Evolutionary conservation across 176 grass and related monocot genomes (phyloP), one percentile per base, ranked within the genome.

Genomic region (Ensete ventricosum): DNA sequence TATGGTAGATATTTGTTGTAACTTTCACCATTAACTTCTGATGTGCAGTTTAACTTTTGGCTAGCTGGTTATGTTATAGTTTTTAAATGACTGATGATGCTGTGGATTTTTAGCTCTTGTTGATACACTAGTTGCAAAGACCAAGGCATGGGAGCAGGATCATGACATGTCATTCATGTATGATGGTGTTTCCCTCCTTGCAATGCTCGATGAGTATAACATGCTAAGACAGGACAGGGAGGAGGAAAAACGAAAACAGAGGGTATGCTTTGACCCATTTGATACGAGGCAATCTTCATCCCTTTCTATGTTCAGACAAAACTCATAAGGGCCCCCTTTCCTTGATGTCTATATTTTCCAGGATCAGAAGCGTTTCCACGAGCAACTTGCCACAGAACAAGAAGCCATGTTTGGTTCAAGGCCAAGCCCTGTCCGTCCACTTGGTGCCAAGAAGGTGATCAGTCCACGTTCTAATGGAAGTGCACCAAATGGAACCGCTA

Each of bases 181-280:
- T 51, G 96, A 99, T 78, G 91, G 96, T 53, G 96, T 99, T 69
- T 86, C 84, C 11, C 91, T 99, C 79, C 89, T 95, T 65, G 96
- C 96, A 73, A 99, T 99, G 96, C 79, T 99, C 59, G 96, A 99
- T 10, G 96, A 99, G 55, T 99, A 95, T 87, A 84, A 83, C 26
- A 91, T 99, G 96, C 96, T 99, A 17, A 90, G 96, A 72, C 88
- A 95, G 64, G 96, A 99, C 81, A 99, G 96, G 62, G 96, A 95
- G 80, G 96, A 99, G 87, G 91, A 94, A 11, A 99, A 99, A 79
- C 92, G 89, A 80, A 91, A 86, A 84, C 83, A 84, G 79, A 82
- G 89, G 87, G 96, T 98, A 74, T 76, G 54, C 21, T 74, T 1
- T 7, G 9, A 1, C 17, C 14, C 57, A 17, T 60, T 17, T 21